Evolutionary conservation across 1,139 yeast species (phyloP), one percentile per base, ranked within the genome.

Genomic region (Pichia kudriavzevii): DNA sequence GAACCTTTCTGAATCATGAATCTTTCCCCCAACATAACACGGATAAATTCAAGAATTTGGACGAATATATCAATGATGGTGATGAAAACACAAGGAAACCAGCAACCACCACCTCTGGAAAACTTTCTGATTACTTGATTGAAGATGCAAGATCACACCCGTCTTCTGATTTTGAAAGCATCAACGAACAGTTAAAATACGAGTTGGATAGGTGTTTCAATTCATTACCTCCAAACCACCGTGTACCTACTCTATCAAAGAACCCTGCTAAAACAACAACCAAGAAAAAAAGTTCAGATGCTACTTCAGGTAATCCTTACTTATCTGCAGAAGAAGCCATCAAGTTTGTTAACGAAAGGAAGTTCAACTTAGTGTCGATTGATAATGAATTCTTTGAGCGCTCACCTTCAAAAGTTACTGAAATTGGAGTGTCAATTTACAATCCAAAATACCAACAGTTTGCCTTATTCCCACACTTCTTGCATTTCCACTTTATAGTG

Each of bases 331-430:
- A 42, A 12, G 52, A 52, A 5, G 28, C 53, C 2, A 36, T 49
- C n/a, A 21, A 28, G 2, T 30, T 44, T 15, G 31, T 50, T 3
- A 43, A 45, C 20, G 26, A 39, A 5, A 53, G 53, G 16, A 49
- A 57, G 20, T 53, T 62, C 22, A 61, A 64, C 0, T 58, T 76
- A 13, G 59, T 78, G 31, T 67, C 77, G 15, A 56, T 81, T 15
- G 91, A 81, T 52, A 63, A 79, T 9, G 91, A 81, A 52, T 79
- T 81, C 4, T 77, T 64, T 61, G 93, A 81, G 48, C 48, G 56
- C 13, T 55, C 67, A 40, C 60, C 57, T 8, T 47, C 58, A 13
- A 43, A 58, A 9, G 61, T 80, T 16, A 79, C 84, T 0, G 93
- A 81, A 52, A 67, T 80, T 32, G 93, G 93, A 3, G 57, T 81